phyloP scores from a whole-genome alignment of 108 stramenopile genomes.

The Schizochytrium sp. region DNA sequence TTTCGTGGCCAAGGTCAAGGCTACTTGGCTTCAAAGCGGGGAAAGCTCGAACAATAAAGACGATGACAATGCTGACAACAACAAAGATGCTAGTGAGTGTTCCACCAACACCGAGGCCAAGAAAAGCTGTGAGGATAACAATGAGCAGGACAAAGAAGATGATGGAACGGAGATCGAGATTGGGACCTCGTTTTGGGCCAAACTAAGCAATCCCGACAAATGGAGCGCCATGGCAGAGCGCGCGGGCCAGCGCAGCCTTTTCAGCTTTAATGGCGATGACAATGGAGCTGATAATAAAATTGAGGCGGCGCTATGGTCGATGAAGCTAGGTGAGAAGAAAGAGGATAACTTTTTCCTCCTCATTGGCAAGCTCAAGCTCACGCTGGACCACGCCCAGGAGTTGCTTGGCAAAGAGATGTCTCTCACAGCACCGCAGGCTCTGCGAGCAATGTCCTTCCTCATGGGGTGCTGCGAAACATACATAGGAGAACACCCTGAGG shows the following conservation, averaged over 20 bases:
- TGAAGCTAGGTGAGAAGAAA: slow-evolving; percentile 22
- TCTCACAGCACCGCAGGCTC: not conserved
- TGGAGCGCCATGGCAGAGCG: not conserved
- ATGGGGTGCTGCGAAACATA: slow-evolving; percentile 42
- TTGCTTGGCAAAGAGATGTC: slow-evolving; percentile 1
- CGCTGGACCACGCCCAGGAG: slow-evolving; percentile 30
- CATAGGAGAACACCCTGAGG: not conserved
- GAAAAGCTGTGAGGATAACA: too few relatives aligned
- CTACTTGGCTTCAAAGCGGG: too few relatives aligned
- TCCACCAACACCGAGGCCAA: too few relatives aligned
- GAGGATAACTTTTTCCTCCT: slow-evolving; percentile 32
- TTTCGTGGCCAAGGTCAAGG: too few relatives aligned
- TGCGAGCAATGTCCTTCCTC: slow-evolving; percentile 13
- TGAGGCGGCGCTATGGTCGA: slow-evolving; percentile 33
- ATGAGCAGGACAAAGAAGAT: too few relatives aligned
- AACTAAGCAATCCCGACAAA: not conserved
- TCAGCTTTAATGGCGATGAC: not conserved
- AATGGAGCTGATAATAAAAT: not conserved
- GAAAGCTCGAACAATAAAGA: too few relatives aligned
- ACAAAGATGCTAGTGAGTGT: too few relatives aligned
- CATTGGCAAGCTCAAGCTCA: slow-evolving; percentile 46
- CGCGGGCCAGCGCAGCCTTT: slow-evolving; percentile 4
- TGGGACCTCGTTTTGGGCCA: not conserved
- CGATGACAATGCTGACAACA: too few relatives aligned
- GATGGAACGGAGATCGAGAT: too few relatives aligned